Conservation (phyloP, 2,329 filamentous ascomycete genomes). For the Leptographium galeiforme region DNA sequence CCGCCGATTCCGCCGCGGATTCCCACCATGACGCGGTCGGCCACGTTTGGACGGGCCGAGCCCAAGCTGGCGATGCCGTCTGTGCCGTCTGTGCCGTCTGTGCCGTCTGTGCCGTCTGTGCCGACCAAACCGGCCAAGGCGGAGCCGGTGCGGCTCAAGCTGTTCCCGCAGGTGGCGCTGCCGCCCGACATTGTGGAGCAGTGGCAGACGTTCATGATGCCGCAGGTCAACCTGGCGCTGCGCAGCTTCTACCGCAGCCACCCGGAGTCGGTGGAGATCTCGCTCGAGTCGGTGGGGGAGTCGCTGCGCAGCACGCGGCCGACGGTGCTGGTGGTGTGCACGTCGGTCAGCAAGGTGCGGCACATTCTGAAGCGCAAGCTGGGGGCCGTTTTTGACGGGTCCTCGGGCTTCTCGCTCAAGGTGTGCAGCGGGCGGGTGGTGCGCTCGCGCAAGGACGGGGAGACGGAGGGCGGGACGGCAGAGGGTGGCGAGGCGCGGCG, state of each 20-base stretch:
- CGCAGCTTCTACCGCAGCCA: slow-evolving; percentile 59
- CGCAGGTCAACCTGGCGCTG: slow-evolving; percentile 58
- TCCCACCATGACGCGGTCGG: not conserved
- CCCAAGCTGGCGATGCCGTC: not conserved
- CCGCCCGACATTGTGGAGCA: slow-evolving; percentile 50
- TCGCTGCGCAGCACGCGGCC: slow-evolving; percentile 51
- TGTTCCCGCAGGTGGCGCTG: slow-evolving; percentile 46
- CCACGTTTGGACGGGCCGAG: not conserved
- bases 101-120: no score
- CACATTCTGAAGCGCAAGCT: slow-evolving; percentile 58
- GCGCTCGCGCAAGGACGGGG: slow-evolving; percentile 8
- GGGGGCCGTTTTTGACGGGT: slow-evolving; percentile 48
- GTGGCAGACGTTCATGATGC: slow-evolving; percentile 60
- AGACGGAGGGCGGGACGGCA: not conserved
- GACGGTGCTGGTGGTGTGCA: slow-evolving; percentile 66
- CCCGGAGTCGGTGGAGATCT: slow-evolving; percentile 65
- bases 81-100: no score
- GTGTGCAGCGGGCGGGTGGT: slow-evolving; percentile 16
- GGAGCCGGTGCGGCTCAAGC: slow-evolving; percentile 31
- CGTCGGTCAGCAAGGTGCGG: slow-evolving; percentile 59
- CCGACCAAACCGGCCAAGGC: not conserved
- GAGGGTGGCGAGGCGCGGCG: not conserved
- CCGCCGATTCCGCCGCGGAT: not conserved
- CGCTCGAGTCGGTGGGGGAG: slow-evolving; percentile 61
- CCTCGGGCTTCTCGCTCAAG: slow-evolving; percentile 12